These are phyloP conservation scores for Adansonia rubrostipa DNA, from an alignment of 441 rosid genomes.

Conservation along the genomic window DNA sequence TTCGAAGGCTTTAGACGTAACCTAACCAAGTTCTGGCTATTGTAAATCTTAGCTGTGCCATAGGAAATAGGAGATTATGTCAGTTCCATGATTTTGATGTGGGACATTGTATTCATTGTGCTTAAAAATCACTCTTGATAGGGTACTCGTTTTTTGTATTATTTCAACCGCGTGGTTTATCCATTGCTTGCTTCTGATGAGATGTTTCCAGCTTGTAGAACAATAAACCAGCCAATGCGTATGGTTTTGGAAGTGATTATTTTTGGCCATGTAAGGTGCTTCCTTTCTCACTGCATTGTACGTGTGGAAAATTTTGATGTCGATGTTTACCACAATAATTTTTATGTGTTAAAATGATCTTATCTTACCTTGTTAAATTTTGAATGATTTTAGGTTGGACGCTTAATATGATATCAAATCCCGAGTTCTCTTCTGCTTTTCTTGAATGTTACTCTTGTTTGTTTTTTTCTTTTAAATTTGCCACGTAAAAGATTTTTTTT, in stretches of 20 bases:
- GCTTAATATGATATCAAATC: no score
- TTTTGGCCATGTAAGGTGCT: not conserved
- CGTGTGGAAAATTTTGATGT: not conserved
- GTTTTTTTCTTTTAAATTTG: no score
- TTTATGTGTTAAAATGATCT: no score
- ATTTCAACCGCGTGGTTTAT: conserved; percentile 26
- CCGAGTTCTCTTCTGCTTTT: no score
- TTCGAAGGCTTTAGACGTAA: conserved; percentile 23
- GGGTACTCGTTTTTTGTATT: conserved; percentile 33
- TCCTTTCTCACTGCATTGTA: not conserved
- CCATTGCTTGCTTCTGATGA: not conserved
- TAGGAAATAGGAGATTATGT: conserved; percentile 34
- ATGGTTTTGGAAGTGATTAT: not conserved
- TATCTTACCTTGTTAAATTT: no score
- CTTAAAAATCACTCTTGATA: conserved; percentile 48
- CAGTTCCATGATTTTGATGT: conserved; percentile 27
- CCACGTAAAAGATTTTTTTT: no score
- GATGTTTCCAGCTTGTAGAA: not conserved
- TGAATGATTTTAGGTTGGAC: no score
- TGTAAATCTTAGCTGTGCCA: conserved; percentile 39
- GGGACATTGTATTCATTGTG: conserved; percentile 41
- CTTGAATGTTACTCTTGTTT: no score
- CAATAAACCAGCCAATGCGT: not conserved
- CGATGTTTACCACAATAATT: no score
- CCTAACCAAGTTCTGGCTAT: conserved; percentile 29